A percentile compares a stretch with the other conserved stretches of the same genome.
These are phyloP conservation scores for Xylaria digitata DNA, from an alignment of 2,329 filamentous ascomycete genomes.

Conservation along the genomic window DNA sequence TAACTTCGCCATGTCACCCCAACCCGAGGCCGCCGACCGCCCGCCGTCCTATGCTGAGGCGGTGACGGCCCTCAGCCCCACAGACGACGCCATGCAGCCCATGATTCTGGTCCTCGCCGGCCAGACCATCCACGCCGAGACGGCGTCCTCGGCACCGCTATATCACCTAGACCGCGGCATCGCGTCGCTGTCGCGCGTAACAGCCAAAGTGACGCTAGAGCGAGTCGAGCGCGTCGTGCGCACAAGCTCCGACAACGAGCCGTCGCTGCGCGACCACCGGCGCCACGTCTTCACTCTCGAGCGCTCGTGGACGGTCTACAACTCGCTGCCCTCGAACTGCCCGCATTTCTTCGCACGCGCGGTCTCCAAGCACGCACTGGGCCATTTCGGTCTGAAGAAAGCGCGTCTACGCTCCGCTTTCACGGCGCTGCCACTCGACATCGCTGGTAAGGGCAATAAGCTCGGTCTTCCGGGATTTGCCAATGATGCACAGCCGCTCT, in stretches of 20 bases:
- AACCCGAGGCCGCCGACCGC: conserved; percentile 3
- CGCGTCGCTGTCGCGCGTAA: conserved; percentile 26
- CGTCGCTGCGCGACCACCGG: conserved; percentile 12
- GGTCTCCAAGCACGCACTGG: conserved; percentile 24
- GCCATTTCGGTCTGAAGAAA: conserved; percentile 33
- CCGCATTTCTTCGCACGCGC: conserved; percentile 23
- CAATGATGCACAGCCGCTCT: conserved; percentile 22
- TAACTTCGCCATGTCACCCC: conserved; percentile 1
- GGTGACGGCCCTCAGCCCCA: background rate
- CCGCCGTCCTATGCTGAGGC: conserved; percentile 22
- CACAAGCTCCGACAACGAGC: conserved; percentile 17
- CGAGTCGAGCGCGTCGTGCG: conserved; percentile 27
- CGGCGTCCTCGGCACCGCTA: conserved; percentile 50
- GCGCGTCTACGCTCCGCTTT: conserved; percentile 23
- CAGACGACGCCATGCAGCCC: conserved; percentile 25
- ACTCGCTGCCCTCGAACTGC: conserved; percentile 16
- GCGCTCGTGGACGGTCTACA: conserved; percentile 22
- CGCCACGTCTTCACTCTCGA: conserved; percentile 30
- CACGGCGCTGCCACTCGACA: conserved; percentile 19
- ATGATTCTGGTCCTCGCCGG: conserved; percentile 55
- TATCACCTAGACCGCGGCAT: conserved; percentile 33
- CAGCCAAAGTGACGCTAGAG: conserved; percentile 22
- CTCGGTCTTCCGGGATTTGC: conserved; percentile 5
- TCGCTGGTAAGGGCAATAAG: conserved; percentile 12
- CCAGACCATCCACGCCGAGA: conserved; percentile 54